Evolutionary conservation across 75 land plant species (phyloP).

Genomic region (Sequoiadendron giganteum): DNA sequence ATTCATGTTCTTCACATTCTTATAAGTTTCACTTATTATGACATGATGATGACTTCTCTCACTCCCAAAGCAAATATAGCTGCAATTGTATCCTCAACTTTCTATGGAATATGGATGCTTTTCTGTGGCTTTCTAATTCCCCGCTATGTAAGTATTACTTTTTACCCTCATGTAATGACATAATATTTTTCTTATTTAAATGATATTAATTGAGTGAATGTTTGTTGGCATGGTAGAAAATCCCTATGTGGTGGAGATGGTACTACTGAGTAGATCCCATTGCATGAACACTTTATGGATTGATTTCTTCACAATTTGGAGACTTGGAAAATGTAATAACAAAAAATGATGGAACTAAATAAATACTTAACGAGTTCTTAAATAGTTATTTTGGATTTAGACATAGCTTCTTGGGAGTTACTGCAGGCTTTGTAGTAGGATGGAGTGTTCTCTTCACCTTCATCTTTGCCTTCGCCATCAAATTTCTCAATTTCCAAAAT

Average conservation of each 20-base stretch:
- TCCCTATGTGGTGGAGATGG: slow-evolving; percentile 92
- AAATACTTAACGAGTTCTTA: slow-evolving; percentile 41
- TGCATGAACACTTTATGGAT: slow-evolving; percentile 73
- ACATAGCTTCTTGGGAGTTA: slow-evolving; percentile 52
- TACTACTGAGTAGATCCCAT: slow-evolving; percentile 71
- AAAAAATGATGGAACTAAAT: slow-evolving; percentile 7
- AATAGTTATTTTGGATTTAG: slow-evolving; percentile 52
- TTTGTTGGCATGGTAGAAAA: slow-evolving; percentile 31
- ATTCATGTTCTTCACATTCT: slow-evolving; percentile 37
- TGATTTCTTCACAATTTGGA: slow-evolving; percentile 65
- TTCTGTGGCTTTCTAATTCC: slow-evolving; percentile 44
- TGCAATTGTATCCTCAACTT: slow-evolving; percentile 33
- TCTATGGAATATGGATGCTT: slow-evolving; percentile 34
- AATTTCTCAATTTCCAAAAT: slow-evolving; percentile 58
- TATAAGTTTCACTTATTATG: slow-evolving; percentile 50
- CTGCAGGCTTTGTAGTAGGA: slow-evolving; percentile 42
- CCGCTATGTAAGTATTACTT: slow-evolving; percentile 24
- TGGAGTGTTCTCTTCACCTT: slow-evolving; percentile 60
- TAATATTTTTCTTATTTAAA: not conserved
- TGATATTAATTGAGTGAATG: not conserved
- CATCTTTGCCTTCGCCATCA: slow-evolving; percentile 75
- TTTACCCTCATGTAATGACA: not conserved
- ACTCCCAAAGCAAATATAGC: slow-evolving; percentile 42
- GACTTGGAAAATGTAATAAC: slow-evolving; percentile 18
- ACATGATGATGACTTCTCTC: slow-evolving; percentile 40